phyloP scores from a whole-genome alignment of 1,139 yeast genomes.

The Taiozyma sp. region DNA sequence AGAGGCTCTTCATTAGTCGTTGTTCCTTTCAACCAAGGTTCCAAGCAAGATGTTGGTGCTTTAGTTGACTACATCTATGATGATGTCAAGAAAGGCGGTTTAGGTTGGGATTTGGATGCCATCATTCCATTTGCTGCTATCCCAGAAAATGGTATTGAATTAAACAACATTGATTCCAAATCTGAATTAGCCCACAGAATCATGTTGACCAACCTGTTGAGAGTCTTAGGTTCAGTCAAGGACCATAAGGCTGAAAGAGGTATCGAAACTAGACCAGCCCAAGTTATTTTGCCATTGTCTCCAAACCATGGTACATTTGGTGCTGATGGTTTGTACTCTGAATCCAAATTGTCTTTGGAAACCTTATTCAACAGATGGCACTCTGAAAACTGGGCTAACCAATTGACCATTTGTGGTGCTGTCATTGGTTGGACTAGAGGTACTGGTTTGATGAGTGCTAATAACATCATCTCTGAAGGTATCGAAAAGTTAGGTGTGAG shows the following conservation, averaged over 20 bases:
- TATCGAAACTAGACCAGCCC: conserved; percentile 96
- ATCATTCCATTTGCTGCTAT: conserved; percentile 97
- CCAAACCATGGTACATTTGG: conserved; percentile 99
- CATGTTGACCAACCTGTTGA: conserved; percentile 91
- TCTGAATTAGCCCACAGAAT: conserved; percentile 98
- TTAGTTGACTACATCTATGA: conserved; percentile 82
- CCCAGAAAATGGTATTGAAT: conserved; percentile 96
- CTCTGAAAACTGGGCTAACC: conserved; percentile 94
- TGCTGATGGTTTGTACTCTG: conserved; percentile 95
- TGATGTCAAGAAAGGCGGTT: conserved; percentile 77
- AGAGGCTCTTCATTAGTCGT: conserved; percentile 87
- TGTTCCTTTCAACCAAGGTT: conserved; percentile 98
- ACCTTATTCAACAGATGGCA: conserved; percentile 98
- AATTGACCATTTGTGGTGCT: conserved; percentile 96
- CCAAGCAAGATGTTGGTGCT: conserved; percentile 87
- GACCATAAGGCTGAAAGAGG: conserved; percentile 65
- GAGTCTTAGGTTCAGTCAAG: conserved; percentile 89
- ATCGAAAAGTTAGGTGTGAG: conserved; percentile 94
- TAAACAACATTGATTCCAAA: conserved; percentile 87
- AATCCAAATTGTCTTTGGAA: conserved; percentile 91
- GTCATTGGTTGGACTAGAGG: conserved; percentile 99
- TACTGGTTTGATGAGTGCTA: conserved; percentile 96
- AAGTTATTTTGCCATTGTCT: conserved; percentile 90
- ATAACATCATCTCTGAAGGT: conserved; percentile 96
- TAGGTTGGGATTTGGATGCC: conserved; percentile 97